A percentile compares a stretch with the other conserved stretches of the same genome.
These are phyloP conservation scores for Epichloe brachyelytri DNA, from an alignment of 2,329 filamentous ascomycete genomes.

Conservation along the genomic window DNA sequence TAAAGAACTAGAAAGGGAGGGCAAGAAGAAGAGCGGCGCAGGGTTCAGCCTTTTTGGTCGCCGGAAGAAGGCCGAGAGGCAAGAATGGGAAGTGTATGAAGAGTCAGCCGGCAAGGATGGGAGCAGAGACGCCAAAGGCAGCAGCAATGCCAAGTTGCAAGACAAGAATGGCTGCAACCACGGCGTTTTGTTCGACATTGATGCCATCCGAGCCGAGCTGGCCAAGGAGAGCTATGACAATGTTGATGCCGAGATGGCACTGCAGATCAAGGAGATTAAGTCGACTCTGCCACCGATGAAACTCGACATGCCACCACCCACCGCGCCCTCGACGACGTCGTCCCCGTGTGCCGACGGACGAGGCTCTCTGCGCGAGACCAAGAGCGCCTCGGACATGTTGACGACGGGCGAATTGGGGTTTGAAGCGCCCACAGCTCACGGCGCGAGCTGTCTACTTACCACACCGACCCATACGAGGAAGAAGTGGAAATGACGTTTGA, in stretches of 20 bases:
- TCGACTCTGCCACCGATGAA: constrained; percentile 87
- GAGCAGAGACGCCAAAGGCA: constrained; percentile 8
- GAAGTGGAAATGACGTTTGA: constrained; percentile 63
- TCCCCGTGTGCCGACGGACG: constrained; percentile 11
- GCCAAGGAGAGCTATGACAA: constrained; percentile 46
- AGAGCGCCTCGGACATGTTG: constrained; percentile 29
- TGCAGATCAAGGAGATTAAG: constrained; percentile 67
- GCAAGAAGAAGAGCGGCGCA: constrained; percentile 46
- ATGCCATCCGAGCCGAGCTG: constrained; percentile 80
- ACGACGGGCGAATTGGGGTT: constrained; percentile 8
- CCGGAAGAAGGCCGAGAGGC: constrained; percentile 69
- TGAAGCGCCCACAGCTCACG: constrained; percentile 2
- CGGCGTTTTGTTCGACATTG: constrained; percentile 81
- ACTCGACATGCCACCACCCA: constrained; percentile 40
- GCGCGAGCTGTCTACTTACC: constrained; percentile 13
- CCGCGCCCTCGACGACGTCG: constrained; percentile 16
- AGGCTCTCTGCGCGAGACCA: constrained; percentile 27
- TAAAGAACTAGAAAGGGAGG: constrained; percentile 70
- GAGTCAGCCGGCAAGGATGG: constrained; percentile 38
- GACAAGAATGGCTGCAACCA: constrained; percentile 36
- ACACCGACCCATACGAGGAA: constrained; percentile 26
- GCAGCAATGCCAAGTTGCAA: constrained; percentile 22
- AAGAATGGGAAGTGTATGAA: constrained; percentile 91
- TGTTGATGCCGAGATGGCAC: constrained; percentile 35
- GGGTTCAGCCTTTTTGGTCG: constrained; percentile 68